Evolutionary conservation across 2,329 filamentous ascomycete species (phyloP).

Genomic region (Ampelomyces quisqualis): DNA sequence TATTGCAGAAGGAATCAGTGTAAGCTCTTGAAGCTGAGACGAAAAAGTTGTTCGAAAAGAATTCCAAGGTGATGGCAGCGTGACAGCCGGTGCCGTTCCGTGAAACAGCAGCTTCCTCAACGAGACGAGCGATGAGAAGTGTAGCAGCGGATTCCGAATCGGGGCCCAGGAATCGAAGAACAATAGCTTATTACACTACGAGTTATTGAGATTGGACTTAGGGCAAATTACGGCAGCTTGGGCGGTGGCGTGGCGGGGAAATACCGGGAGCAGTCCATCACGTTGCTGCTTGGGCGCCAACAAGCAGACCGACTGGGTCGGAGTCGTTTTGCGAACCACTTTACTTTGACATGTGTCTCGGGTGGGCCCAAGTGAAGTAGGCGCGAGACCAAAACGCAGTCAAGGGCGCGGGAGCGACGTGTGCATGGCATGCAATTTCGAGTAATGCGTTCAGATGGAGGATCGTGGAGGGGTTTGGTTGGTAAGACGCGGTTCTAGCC

Average conservation of each 20-base stretch:
- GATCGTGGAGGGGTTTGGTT: slow-evolving; percentile 6
- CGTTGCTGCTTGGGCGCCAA: too few species aligned
- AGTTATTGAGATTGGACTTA: neutral
- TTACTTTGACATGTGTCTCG: neutral
- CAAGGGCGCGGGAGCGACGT: neutral
- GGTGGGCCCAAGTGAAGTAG: neutral
- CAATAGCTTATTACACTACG: neutral
- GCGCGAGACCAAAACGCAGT: neutral
- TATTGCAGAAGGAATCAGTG: slow-evolving; percentile 6
- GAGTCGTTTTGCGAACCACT: neutral
- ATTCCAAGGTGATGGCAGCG: neutral
- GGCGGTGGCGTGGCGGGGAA: too few species aligned
- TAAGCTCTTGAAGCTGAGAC: neutral
- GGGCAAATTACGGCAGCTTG: neutral
- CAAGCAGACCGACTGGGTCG: neutral
- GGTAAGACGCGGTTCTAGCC: slow-evolving; percentile 14
- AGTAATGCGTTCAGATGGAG: slow-evolving; percentile 1
- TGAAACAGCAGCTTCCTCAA: neutral
- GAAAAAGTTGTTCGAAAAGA: neutral
- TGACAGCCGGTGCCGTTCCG: neutral
- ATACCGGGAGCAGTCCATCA: too few species aligned
- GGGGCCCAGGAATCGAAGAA: neutral
- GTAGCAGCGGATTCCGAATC: neutral
- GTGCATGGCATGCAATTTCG: slow-evolving; percentile 18
- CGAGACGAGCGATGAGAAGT: neutral